A percentile compares a stretch with the other conserved stretches of the same genome.
These are phyloP conservation scores for Eucalyptus urophylla DNA, from an alignment of 345 rosid genomes.

Conservation along the genomic window DNA sequence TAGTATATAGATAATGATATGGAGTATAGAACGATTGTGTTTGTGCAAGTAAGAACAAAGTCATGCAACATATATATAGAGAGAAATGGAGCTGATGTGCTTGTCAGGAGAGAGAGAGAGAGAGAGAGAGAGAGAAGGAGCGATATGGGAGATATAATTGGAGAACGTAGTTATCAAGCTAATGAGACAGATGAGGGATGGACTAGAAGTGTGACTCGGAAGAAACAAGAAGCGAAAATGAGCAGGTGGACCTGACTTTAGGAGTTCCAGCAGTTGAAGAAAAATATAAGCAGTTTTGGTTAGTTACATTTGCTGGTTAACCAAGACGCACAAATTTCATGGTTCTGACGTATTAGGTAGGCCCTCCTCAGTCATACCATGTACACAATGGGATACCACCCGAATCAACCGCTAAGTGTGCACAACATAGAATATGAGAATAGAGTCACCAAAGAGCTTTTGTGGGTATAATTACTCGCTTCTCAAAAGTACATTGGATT, in stretches of 20 bases:
- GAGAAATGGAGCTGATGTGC: neutral
- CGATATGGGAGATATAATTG: neutral
- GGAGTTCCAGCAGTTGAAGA: neutral
- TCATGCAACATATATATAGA: neutral
- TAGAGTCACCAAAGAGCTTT: neutral
- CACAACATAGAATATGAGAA: neutral
- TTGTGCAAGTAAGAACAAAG: neutral
- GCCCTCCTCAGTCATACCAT: neutral
- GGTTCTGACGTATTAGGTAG: neutral
- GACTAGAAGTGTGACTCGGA: neutral
- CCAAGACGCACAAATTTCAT: neutral
- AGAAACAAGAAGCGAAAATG: neutral
- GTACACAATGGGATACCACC: neutral
- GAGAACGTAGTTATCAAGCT: neutral
- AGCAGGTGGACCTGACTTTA: neutral
- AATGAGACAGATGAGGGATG: neutral
- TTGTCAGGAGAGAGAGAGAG: neutral
- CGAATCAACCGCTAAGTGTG: neutral
- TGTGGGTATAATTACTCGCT: neutral
- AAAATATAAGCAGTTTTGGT: neutral
- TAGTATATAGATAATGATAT: neutral
- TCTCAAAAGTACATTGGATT: neutral
- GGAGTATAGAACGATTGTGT: neutral
- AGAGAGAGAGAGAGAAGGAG: neutral
- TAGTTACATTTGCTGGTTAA: neutral